These are phyloP conservation scores for Penicillium sp. DNA, from an alignment of 2,329 filamentous ascomycete genomes.

Conservation along the genomic window DNA sequence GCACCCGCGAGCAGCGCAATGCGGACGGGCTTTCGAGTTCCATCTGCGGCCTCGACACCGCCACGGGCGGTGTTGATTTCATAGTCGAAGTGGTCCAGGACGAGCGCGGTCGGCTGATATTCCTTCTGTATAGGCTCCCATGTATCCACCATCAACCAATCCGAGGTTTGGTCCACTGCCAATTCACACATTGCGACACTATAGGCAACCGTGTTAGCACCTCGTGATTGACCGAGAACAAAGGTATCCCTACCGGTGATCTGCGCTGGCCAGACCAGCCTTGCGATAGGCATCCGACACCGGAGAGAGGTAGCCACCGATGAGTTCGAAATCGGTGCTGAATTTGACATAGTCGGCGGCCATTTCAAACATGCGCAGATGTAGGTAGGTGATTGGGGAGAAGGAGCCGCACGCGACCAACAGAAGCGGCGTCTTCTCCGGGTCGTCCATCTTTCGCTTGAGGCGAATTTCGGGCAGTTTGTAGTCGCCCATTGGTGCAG, in stretches of 20 bases:
- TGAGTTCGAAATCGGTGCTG: slow-evolving; percentile 72
- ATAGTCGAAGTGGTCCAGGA: slow-evolving; percentile 84
- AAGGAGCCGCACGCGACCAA: slow-evolving; percentile 57
- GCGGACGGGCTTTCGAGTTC: slow-evolving; percentile 61
- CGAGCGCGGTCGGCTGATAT: slow-evolving; percentile 83
- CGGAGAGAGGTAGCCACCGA: slow-evolving; percentile 81
- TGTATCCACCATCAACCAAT: slow-evolving; percentile 80
- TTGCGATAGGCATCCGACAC: slow-evolving; percentile 75
- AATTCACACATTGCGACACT: slow-evolving; percentile 81
- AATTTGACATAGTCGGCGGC: slow-evolving; percentile 71
- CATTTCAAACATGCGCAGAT: slow-evolving; percentile 85
- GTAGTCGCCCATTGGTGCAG: slow-evolving; percentile 40
- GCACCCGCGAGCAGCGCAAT: slow-evolving; percentile 79
- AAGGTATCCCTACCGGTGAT: slow-evolving; percentile 54
- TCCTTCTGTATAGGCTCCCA: slow-evolving; percentile 82
- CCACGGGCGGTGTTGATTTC: slow-evolving; percentile 78
- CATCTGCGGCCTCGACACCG: slow-evolving; percentile 66
- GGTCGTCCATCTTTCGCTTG: slow-evolving; percentile 45
- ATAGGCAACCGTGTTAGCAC: not conserved
- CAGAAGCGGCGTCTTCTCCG: slow-evolving; percentile 46
- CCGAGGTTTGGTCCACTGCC: slow-evolving; percentile 65
- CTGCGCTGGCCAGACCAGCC: slow-evolving; percentile 67
- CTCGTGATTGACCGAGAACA: not conserved
- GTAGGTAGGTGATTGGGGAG: slow-evolving; percentile 54
- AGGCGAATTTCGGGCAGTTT: slow-evolving; percentile 44